phyloP scores from a whole-genome alignment of 345 rosid species.

The Lumnitzera littorea region DNA sequence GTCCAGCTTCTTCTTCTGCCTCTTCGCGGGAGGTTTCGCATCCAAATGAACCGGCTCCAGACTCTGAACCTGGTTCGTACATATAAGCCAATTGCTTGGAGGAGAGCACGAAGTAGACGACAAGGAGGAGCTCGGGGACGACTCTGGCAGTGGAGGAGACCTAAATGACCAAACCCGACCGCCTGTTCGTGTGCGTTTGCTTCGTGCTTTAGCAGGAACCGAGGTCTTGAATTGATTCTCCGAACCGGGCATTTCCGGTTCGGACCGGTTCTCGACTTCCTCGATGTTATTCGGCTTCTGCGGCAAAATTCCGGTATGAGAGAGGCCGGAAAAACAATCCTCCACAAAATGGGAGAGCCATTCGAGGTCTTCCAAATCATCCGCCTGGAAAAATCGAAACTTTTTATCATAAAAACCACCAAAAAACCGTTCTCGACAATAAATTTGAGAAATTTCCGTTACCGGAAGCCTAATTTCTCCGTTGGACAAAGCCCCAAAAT shows the following conservation, averaged over 20 bases:
- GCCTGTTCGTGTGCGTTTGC: slow-evolving; percentile 64
- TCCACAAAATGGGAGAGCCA: slow-evolving; percentile 91
- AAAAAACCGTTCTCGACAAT: not conserved
- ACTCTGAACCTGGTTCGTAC: slow-evolving; percentile 8
- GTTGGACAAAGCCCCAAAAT: slow-evolving; percentile 38
- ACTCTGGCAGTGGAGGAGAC: slow-evolving; percentile 43
- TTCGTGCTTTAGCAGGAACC: slow-evolving; percentile 73
- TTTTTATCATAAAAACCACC: slow-evolving; percentile 7
- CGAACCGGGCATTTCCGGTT: slow-evolving; percentile 19
- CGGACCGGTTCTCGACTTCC: slow-evolving; percentile 11
- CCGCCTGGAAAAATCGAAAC: slow-evolving; percentile 38
- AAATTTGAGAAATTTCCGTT: not conserved
- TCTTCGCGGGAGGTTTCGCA: slow-evolving; percentile 23
- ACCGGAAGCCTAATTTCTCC: slow-evolving; percentile 68
- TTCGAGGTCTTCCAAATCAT: slow-evolving; percentile 63
- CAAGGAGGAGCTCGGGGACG: slow-evolving; percentile 38
- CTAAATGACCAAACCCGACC: slow-evolving; percentile 51
- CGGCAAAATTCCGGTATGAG: slow-evolving; percentile 25
- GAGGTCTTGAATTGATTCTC: slow-evolving; percentile 28
- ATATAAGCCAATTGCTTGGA: slow-evolving; percentile 21
- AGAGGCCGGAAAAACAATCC: slow-evolving; percentile 61
- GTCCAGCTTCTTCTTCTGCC: slow-evolving; percentile 25
- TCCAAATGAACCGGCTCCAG: slow-evolving; percentile 17
- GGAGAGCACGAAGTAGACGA: slow-evolving; percentile 22
- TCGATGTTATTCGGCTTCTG: slow-evolving; percentile 17